Evolutionary conservation across 192 early-diverging fungal species (phyloP).

Genomic region (Umbelopsis vinacea): DNA sequence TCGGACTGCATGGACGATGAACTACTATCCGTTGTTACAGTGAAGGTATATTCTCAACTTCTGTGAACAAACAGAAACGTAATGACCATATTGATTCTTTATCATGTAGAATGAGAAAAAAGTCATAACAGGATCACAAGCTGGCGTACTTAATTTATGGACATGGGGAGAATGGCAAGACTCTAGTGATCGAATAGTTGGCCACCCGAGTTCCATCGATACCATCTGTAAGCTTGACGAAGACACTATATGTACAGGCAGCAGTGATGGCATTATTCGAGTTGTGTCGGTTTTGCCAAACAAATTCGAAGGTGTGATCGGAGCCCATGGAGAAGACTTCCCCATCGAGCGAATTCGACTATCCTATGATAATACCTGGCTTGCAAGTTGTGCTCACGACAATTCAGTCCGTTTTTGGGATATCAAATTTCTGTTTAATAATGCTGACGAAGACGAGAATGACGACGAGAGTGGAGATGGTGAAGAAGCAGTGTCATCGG

Average conservation of each 20-base stretch:
- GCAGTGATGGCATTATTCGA: conserved; percentile 89
- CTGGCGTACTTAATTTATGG: conserved; percentile 87
- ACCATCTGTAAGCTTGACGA: conserved; percentile 84
- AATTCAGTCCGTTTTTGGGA: conserved; percentile 89
- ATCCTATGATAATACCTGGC: conserved; percentile 66
- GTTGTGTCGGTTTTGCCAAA: conserved; percentile 89
- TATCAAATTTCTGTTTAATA: conserved; percentile 62
- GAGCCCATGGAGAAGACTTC: conserved; percentile 83
- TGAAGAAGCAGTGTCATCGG: conserved; percentile 41
- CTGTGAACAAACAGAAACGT: background rate
- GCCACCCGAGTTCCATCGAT: conserved; percentile 94
- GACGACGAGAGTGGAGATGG: conserved; percentile 53
- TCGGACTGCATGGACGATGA: conserved; percentile 95
- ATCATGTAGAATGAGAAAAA: conserved; percentile 70
- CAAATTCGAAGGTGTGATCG: conserved; percentile 85
- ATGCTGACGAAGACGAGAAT: conserved; percentile 25
- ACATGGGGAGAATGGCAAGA: conserved; percentile 88
- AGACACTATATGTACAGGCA: conserved; percentile 84
- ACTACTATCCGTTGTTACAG: conserved; percentile 78
- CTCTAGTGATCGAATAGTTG: conserved; percentile 87
- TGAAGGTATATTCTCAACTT: conserved; percentile 50
- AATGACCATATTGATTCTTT: background rate
- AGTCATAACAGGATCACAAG: conserved; percentile 89
- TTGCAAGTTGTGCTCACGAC: conserved; percentile 92
- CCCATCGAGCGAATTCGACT: conserved; percentile 86